These are phyloP conservation scores for Heliamphora exappendiculata DNA, from an alignment of 148 eudicot species.

Conservation along the genomic window DNA sequence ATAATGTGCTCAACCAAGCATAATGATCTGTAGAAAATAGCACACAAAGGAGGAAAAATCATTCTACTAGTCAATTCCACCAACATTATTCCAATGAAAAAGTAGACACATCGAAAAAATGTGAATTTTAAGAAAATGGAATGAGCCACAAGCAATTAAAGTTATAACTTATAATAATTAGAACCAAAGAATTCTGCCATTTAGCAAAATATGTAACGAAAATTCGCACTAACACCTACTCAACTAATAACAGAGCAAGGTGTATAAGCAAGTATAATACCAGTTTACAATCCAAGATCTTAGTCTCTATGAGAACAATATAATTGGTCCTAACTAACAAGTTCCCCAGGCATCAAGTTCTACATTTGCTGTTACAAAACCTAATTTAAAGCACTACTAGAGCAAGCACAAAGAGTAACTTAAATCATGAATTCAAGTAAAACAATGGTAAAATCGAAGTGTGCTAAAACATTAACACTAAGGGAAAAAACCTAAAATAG, in stretches of 20 bases:
- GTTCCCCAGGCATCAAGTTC: neutral
- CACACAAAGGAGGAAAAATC: neutral
- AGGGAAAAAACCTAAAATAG: too few relatives aligned
- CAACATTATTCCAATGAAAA: neutral
- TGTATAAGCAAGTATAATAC: too few relatives aligned
- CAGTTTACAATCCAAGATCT: too few relatives aligned
- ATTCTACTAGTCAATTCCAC: neutral
- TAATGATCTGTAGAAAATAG: slow-evolving; percentile 54
- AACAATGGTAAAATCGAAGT: too few relatives aligned
- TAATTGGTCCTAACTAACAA: neutral
- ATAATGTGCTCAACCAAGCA: slow-evolving; percentile 97
- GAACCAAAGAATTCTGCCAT: neutral
- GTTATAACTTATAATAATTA: neutral
- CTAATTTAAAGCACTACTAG: neutral
- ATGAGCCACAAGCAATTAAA: neutral
- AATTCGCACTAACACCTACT: too few relatives aligned
- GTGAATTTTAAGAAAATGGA: neutral
- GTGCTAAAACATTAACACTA: too few relatives aligned
- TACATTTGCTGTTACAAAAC: neutral
- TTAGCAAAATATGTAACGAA: neutral
- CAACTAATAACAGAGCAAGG: too few relatives aligned
- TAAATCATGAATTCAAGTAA: too few relatives aligned
- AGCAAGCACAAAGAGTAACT: neutral
- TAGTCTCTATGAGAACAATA: neutral
- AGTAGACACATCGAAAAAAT: neutral